Evolutionary conservation across 129 eudicot species (phyloP), one percentile per base, ranked within the genome.

Genomic region (Centrapalus pauciflorus): DNA sequence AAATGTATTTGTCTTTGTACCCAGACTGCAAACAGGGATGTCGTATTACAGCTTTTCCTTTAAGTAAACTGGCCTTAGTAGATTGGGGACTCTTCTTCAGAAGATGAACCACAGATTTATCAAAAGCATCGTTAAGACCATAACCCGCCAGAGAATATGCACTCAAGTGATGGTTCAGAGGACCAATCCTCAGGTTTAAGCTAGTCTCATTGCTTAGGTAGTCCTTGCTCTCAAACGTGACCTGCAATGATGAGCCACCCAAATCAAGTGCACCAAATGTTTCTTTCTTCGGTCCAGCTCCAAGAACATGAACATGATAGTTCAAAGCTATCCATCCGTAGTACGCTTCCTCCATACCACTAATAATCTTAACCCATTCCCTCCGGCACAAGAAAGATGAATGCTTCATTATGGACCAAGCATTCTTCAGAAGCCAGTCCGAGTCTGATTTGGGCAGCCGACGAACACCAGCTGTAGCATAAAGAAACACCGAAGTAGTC

Each of bases 391-490:
- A 60, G 67, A 94, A 94, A 33, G 90, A 85, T 0, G 99, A 94
- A 68, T 69, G 76, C 65, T 84, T 86, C 68, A 89, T 61, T 64
- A 94, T 78, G 50, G 90, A 86, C 92, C 87, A 94, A 25, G 88
- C 93, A 69, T 82, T 77, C 32, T 74, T 65, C 52, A 94, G 84
- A 76, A 94, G 83, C 99, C 99, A 94, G 40, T 84, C 87, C 0
- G 99, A 89, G 71, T 94, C 99, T 10, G 95, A 72, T 56, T 77
- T 73, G 24, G 95, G 99, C 58, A 94, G 74, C 74, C 99, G 83
- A 14, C 99, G 96, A 55, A 94, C 95, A 4, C 99, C 99, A 45
- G 97, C 99, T 60, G 99, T 94, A 29, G 99, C 99, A 57, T 94
- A 89, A 37, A 94, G 89, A 63, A 84, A 94, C 6, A 94, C 83